phyloP scores from a whole-genome alignment of 345 rosid species.

The Laguncularia racemosa region DNA sequence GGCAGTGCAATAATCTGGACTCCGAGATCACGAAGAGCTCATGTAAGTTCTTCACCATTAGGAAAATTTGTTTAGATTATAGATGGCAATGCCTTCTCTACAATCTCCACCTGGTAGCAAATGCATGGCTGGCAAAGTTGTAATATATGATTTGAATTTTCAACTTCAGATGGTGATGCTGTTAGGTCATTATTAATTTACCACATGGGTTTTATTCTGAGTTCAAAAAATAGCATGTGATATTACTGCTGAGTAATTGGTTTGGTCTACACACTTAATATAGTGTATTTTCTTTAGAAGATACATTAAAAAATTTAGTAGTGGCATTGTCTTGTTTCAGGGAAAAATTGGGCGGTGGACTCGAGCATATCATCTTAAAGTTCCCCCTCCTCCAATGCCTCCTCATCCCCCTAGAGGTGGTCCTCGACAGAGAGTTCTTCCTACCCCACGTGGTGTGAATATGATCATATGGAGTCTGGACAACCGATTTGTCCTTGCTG shows the following conservation, averaged over 20 bases:
- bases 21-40: constrained; percentile 87
- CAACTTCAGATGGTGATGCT: background rate
- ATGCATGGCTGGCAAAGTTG: too few relatives aligned
- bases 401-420: constrained; percentile 97
- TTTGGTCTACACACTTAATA: too few relatives aligned
- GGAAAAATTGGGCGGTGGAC: constrained; percentile 86
- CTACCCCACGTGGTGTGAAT: constrained; percentile 98
- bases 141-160: background rate
- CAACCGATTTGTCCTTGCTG: constrained; percentile 99
- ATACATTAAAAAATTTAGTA: background rate
- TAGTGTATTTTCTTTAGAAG: too few relatives aligned
- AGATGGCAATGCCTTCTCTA: background rate
- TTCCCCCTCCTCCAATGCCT: constrained; percentile 98
- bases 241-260: too few relatives aligned
- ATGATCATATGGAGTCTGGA: constrained; percentile 98
- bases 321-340: constrained; percentile 19
- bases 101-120: background rate
- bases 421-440: constrained; percentile 94
- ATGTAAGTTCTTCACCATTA: constrained; percentile 33
- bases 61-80: background rate
- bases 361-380: constrained; percentile 88
- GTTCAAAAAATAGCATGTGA: too few relatives aligned
- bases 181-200: too few relatives aligned
- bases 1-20: constrained; percentile 99
- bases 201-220: too few relatives aligned